Conservation (phyloP, 129 eudicot species). For the Saussurea involucrata region DNA sequence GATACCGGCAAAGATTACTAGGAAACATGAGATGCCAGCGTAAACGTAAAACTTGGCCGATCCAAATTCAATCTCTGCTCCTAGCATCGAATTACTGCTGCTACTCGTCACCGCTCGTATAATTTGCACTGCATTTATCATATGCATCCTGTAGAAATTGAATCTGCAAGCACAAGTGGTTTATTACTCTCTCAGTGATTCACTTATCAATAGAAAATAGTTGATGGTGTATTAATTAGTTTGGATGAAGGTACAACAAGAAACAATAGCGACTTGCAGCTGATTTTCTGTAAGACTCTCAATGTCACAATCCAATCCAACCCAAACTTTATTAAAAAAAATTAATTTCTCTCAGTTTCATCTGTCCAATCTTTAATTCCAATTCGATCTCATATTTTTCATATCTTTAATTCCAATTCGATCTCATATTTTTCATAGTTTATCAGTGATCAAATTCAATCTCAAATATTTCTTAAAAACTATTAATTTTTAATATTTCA, state of each 20-base stretch:
- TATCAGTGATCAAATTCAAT: too few relatives aligned
- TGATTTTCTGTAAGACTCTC: too few relatives aligned
- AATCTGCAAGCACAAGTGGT: constrained; percentile 8
- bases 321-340: too few relatives aligned
- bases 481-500: too few relatives aligned
- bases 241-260: background rate
- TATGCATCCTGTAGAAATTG: constrained; percentile 31
- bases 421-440: too few relatives aligned
- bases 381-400: too few relatives aligned
- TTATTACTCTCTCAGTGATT: constrained; percentile 2
- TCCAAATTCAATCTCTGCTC: constrained; percentile 68
- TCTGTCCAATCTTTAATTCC: too few relatives aligned
- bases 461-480: too few relatives aligned
- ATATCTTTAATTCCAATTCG: too few relatives aligned
- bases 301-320: too few relatives aligned
- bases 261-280: constrained; percentile 14
- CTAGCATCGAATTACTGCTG: constrained; percentile 21
- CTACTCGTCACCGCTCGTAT: constrained; percentile 30
- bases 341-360: too few relatives aligned
- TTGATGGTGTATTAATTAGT: background rate
- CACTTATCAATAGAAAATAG: background rate
- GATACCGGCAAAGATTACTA: constrained; percentile 81
- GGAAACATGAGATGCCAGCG: constrained; percentile 61
- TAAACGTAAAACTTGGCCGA: constrained; percentile 65
- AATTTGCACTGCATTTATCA: constrained; percentile 47